Evolutionary conservation across 202 grass and related monocot species (phyloP), one percentile per base, ranked within the genome.

Genomic region (Setaria viridis): DNA sequence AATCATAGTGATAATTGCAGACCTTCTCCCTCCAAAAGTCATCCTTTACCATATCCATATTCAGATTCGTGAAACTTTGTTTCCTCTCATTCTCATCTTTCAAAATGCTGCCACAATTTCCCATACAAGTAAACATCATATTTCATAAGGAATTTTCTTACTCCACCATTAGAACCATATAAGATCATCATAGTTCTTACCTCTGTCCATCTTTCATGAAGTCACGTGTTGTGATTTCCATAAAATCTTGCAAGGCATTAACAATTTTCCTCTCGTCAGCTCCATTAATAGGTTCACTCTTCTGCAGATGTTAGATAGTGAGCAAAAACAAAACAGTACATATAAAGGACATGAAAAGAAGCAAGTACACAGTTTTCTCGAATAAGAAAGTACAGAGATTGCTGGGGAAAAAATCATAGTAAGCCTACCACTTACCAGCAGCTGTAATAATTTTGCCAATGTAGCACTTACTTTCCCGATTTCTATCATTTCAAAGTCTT

Each of bases 221-320:
- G 71, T 98, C 95, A 29, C 92, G 95, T 46, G 85, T 86, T 76
- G 80, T 86, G 72, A 98, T 94, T 85, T 98, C 95, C 91, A 98
- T 94, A 67, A 93, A 92, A 82, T 98, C 95, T 90, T 98, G 95
- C 71, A 95, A 81, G 16, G 94, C 91, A 85, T 92, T 98, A 74
- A 91, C 79, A 49, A 98, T 89, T 66, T 90, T 91, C 66, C 84
- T 83, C 68, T 90, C 80, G 41, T 62, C 68, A 80, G 1, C 53
- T 76, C 2, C 69, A 68, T 80, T 65, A 75, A 46, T 80, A 74
- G 50, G 60, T 80, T 84, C 80, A 55, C 62, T 68, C 68, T 83
- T 84, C 89, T 90, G 80, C 62, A 55, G 78, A 83, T 80, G 64
- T 71, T 63, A 76, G 45, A 62, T 50, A 43, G 60, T 29, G 37